Conservation (phyloP, 164 flowering plant genomes). For the Nymphaea thermarum region DNA sequence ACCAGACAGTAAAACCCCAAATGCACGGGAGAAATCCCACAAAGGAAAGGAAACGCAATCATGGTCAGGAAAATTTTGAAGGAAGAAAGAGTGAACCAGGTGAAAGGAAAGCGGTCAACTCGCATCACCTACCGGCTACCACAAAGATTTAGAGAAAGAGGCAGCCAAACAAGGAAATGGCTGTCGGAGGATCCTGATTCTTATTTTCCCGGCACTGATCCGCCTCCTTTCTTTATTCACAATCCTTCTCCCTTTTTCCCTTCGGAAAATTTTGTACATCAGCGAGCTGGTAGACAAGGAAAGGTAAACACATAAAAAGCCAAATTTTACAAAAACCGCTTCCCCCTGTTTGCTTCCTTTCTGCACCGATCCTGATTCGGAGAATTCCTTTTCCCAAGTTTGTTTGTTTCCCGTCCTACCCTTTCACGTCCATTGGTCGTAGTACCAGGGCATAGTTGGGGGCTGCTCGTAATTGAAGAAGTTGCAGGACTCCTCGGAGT, state of each 20-base stretch:
- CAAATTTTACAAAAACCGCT: background rate
- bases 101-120: background rate
- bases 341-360: background rate
- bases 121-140: background rate
- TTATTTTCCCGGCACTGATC: background rate
- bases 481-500: conserved; percentile 52
- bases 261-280: background rate
- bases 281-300: background rate
- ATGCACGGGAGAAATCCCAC: background rate
- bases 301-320: background rate
- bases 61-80: background rate
- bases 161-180: background rate
- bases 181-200: background rate
- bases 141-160: background rate
- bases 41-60: background rate
- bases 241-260: background rate
- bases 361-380: background rate
- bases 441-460: conserved; percentile 76
- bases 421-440: conserved; percentile 54
- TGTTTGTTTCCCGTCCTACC: background rate
- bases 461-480: conserved; percentile 84
- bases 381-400: background rate
- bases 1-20: background rate
- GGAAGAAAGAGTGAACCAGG: background rate
- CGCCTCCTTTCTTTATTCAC: background rate